Conservation (phyloP, 176 grass and related monocot species). For the Cocos nucifera region DNA sequence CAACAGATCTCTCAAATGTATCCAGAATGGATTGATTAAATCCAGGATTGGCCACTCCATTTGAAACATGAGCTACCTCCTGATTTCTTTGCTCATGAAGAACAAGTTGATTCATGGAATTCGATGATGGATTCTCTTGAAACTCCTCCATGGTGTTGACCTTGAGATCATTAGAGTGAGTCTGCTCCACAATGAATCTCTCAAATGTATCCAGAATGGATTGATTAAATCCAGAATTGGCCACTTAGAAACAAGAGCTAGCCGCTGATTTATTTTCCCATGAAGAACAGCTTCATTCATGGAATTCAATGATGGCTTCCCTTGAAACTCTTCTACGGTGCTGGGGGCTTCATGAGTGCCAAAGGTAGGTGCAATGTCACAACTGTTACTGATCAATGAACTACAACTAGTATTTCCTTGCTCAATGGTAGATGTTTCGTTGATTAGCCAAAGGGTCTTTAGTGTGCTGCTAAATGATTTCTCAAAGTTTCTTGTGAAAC, state of each 20-base stretch:
- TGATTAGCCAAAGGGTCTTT: slow-evolving; percentile 70
- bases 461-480: slow-evolving; percentile 94
- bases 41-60: slow-evolving; percentile 20
- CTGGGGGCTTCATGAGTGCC: slow-evolving; percentile 7
- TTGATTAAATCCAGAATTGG: slow-evolving; percentile 25
- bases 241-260: slow-evolving; percentile 28
- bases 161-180: slow-evolving; percentile 73
- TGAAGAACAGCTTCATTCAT: slow-evolving; percentile 26
- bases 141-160: slow-evolving; percentile 8
- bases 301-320: background rate
- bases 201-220: slow-evolving; percentile 45
- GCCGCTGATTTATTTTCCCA: slow-evolving; percentile 29
- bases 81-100: slow-evolving; percentile 37
- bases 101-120: slow-evolving; percentile 14
- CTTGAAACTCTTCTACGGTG: slow-evolving; percentile 1
- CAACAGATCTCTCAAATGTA: slow-evolving; percentile 65
- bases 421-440: slow-evolving; percentile 32
- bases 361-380: slow-evolving; percentile 20
- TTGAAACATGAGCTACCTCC: slow-evolving; percentile 29
- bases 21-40: slow-evolving; percentile 38
- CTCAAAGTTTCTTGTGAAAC: slow-evolving; percentile 76
- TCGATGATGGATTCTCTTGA: background rate
- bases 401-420: slow-evolving; percentile 11
- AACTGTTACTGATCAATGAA: slow-evolving; percentile 22
- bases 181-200: slow-evolving; percentile 69